phyloP scores from a whole-genome alignment of 1,284 basidiomycete genomes.

The Ustilago crameri region DNA sequence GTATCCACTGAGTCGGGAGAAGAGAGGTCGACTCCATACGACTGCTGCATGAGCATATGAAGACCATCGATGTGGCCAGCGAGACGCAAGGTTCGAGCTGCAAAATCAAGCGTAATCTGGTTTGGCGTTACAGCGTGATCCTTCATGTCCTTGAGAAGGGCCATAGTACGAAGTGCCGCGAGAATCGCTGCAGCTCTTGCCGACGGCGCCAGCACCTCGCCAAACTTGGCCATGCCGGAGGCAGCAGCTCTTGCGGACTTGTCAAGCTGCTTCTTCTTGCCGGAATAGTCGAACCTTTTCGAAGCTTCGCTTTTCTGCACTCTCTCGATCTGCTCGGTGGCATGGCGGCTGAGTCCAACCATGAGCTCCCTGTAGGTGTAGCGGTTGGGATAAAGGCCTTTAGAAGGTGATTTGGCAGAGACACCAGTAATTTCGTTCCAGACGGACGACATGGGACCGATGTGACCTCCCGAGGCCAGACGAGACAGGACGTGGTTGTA shows the following conservation, averaged over 20 bases:
- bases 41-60: slow-evolving; percentile 49
- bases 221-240: slow-evolving; percentile 27
- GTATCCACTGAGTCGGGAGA: slow-evolving; percentile 39
- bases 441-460: slow-evolving; percentile 51
- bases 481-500: slow-evolving; percentile 57
- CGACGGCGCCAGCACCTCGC: slow-evolving; percentile 39
- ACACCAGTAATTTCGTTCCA: slow-evolving; percentile 52
- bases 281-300: slow-evolving; percentile 25
- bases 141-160: slow-evolving; percentile 55
- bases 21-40: slow-evolving; percentile 59
- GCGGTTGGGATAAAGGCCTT: slow-evolving; percentile 33
- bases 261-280: slow-evolving; percentile 34
- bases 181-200: slow-evolving; percentile 47
- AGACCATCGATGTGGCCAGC: slow-evolving; percentile 60
- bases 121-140: slow-evolving; percentile 44
- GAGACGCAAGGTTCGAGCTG: slow-evolving; percentile 54
- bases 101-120: slow-evolving; percentile 57
- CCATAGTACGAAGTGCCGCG: slow-evolving; percentile 48
- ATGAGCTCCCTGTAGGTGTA: slow-evolving; percentile 57
- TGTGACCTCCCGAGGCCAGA: slow-evolving; percentile 52
- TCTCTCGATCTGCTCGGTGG: slow-evolving; percentile 48
- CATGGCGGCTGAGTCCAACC: slow-evolving; percentile 56
- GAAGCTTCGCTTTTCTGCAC: slow-evolving; percentile 44
- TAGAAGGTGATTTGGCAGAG: slow-evolving; percentile 6
- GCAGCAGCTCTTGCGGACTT: slow-evolving; percentile 38